Conservation (phyloP, 768 basidiomycete species). For the Coprinopsis marcescibilis region DNA sequence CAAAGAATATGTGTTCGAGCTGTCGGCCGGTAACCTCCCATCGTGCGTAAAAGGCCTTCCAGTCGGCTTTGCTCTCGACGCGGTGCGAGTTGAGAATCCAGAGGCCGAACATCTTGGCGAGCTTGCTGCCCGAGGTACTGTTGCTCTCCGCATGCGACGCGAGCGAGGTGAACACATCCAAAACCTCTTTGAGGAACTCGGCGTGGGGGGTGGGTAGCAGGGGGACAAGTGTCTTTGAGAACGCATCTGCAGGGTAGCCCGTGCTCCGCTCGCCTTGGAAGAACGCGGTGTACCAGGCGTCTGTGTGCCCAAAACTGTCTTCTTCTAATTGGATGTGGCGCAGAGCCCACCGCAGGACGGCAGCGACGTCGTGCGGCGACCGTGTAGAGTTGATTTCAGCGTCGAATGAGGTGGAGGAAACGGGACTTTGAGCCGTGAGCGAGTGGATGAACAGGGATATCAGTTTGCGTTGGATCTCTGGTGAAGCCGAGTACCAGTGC, state of each 20-base stretch:
- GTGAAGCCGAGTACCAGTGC: slow-evolving; percentile 75
- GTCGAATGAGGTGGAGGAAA: slow-evolving; percentile 47
- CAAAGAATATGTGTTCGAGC: slow-evolving; percentile 72
- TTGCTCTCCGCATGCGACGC: slow-evolving; percentile 69
- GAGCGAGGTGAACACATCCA: slow-evolving; percentile 63
- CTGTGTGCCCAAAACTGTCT: slow-evolving; percentile 53
- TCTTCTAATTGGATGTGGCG: slow-evolving; percentile 66
- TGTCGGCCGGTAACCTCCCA: slow-evolving; percentile 74
- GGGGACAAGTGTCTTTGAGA: slow-evolving; percentile 57
- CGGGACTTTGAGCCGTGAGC: slow-evolving; percentile 46
- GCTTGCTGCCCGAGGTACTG: slow-evolving; percentile 71
- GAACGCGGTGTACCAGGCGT: slow-evolving; percentile 66
- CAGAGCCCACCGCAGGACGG: slow-evolving; percentile 76
- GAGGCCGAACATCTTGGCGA: slow-evolving; percentile 65
- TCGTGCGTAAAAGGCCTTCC: slow-evolving; percentile 59
- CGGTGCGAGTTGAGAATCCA: slow-evolving; percentile 59
- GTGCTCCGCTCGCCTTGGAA: slow-evolving; percentile 50
- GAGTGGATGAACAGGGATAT: slow-evolving; percentile 71
- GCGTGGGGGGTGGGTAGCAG: slow-evolving; percentile 51
- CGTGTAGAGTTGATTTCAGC: slow-evolving; percentile 59
- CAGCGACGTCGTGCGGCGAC: slow-evolving; percentile 72
- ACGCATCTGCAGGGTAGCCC: slow-evolving; percentile 59
- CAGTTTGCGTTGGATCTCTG: slow-evolving; percentile 58
- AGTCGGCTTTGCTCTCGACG: slow-evolving; percentile 48
- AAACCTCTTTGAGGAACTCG: slow-evolving; percentile 49